Conservation (phyloP, 305 asterid species). For the Fraxinus sp. region DNA sequence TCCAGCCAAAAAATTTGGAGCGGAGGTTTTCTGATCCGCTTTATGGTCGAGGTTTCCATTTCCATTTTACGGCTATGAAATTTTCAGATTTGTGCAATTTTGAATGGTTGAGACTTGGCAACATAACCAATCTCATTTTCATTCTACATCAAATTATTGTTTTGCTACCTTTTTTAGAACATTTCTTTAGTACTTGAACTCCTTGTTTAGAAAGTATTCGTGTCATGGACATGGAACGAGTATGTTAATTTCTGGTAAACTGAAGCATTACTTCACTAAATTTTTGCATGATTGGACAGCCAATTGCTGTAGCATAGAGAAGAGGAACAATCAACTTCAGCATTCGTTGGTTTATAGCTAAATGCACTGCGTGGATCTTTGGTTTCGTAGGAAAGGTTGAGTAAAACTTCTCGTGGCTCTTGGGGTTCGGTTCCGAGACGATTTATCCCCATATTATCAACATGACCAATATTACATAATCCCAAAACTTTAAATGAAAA, state of each 20-base stretch:
- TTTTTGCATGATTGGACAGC: too few species aligned
- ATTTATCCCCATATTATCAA: too few species aligned
- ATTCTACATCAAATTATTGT: background rate
- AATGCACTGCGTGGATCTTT: too few species aligned
- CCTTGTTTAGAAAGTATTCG: background rate
- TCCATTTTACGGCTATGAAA: background rate
- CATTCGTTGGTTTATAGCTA: too few species aligned
- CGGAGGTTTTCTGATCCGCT: background rate
- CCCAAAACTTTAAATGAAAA: too few species aligned
- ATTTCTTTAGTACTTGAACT: background rate
- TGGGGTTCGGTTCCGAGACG: too few species aligned
- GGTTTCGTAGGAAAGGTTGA: too few species aligned
- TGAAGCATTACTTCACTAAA: background rate
- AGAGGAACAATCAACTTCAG: too few species aligned
- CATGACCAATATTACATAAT: too few species aligned
- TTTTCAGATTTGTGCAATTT: background rate
- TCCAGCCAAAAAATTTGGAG: background rate
- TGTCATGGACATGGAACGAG: background rate
- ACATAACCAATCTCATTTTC: background rate
- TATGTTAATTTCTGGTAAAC: background rate
- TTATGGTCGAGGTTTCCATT: background rate
- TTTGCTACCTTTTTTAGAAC: background rate
- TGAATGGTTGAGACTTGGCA: background rate
- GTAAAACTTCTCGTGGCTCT: too few species aligned
- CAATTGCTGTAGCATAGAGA: too few species aligned